A percentile compares a stretch with the other conserved stretches of the same genome.
Evolutionary conservation across 78 protist species (phyloP).

Genomic region (slime mould (Dictyostelium discoideum)): DNA sequence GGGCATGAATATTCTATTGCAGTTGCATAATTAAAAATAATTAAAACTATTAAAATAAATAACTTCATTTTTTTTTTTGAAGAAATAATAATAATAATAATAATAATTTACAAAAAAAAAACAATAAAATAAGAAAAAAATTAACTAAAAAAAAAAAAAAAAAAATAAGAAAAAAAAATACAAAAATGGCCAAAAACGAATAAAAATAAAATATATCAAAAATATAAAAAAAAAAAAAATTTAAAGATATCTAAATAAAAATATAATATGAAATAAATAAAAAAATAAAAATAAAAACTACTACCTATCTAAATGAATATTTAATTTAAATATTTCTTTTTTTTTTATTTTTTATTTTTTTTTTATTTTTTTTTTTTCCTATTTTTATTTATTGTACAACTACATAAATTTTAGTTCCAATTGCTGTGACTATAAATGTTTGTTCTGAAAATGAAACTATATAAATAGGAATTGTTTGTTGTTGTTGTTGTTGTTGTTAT

Average conservation of each 20-base stretch:
- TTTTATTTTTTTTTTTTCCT: background rate
- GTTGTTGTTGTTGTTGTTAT: too few relatives aligned
- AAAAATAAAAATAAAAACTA: background rate
- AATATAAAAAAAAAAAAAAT: too few relatives aligned
- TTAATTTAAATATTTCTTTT: background rate
- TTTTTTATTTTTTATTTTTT: background rate
- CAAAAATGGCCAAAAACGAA: background rate
- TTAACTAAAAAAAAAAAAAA: background rate
- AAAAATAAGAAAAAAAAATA: background rate
- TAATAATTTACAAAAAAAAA: too few relatives aligned
- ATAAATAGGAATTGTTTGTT: too few relatives aligned
- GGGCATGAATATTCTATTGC: background rate
- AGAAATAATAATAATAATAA: too few relatives aligned
- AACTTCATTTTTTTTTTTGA: background rate
- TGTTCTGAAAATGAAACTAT: constrained; percentile 52
- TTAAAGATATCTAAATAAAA: background rate
- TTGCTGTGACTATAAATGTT: constrained; percentile 31
- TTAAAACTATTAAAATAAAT: background rate
- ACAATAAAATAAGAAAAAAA: background rate
- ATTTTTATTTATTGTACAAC: constrained; percentile 57
- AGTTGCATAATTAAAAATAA: background rate
- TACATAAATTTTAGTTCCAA: constrained; percentile 37
- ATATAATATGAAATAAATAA: too few relatives aligned
- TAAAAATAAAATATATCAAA: too few relatives aligned
- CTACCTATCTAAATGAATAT: background rate